Evolutionary conservation across 78 protist species (phyloP).

Genomic region (Dictyostelium capitatum): DNA sequence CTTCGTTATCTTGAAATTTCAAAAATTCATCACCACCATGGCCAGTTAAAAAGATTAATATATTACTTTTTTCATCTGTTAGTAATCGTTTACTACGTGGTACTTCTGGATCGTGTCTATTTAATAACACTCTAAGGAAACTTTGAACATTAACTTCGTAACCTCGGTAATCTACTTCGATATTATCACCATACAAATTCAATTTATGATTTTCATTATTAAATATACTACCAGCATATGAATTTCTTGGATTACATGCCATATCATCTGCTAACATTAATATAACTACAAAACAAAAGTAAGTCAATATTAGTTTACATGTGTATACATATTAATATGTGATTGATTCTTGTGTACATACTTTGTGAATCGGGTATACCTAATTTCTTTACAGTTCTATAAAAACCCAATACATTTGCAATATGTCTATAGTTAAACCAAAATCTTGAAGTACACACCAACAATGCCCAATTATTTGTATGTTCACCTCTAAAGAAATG

Average conservation of each 20-base stretch:
- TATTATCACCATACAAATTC: constrained; percentile 92
- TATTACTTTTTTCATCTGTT: constrained; percentile 90
- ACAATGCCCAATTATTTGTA: constrained; percentile 89
- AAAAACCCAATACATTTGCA: constrained; percentile 95
- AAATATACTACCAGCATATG: constrained; percentile 91
- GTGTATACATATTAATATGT: neutral
- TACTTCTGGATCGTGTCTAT: constrained; percentile 88
- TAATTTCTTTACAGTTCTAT: constrained; percentile 90
- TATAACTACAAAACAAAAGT: constrained; percentile 80
- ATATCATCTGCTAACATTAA: constrained; percentile 97
- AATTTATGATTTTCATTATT: constrained; percentile 78
- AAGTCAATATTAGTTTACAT: neutral
- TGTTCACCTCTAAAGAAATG: constrained; percentile 76
- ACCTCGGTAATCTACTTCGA: constrained; percentile 96
- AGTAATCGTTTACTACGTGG: constrained; percentile 91
- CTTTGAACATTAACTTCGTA: constrained; percentile 96
- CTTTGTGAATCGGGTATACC: constrained; percentile 98
- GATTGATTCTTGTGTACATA: constrained; percentile 43
- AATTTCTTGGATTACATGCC: constrained; percentile 97
- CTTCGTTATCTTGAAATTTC: constrained; percentile 97
- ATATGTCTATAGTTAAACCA: constrained; percentile 98
- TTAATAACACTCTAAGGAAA: constrained; percentile 94
- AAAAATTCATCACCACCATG: constrained; percentile 98
- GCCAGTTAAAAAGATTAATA: constrained; percentile 94
- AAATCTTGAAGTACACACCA: constrained; percentile 94